A percentile compares a stretch with the other conserved stretches of the same genome.
Conservation (phyloP, 2,329 filamentous ascomycete genomes). For the Colletotrichum sp. region DNA sequence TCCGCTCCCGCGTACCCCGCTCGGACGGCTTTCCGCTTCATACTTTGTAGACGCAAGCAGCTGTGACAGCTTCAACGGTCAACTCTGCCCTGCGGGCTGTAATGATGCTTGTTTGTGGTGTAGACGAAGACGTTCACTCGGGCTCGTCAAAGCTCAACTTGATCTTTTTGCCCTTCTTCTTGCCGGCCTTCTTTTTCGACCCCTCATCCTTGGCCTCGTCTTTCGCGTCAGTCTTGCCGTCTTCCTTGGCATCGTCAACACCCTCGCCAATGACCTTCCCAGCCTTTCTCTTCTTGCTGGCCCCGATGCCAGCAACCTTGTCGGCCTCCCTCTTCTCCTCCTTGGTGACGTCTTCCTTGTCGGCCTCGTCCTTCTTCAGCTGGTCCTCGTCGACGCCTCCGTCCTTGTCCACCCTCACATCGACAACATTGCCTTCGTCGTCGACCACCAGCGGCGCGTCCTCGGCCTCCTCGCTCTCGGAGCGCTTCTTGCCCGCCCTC, state of each 20-base stretch:
- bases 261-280: constrained; percentile 52
- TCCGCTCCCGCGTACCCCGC: background rate
- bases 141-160: constrained; percentile 64
- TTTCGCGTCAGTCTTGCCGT: background rate
- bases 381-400: constrained; percentile 41
- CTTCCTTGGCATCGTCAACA: constrained; percentile 26
- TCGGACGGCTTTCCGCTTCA: background rate
- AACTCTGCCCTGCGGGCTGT: background rate
- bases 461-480: constrained; percentile 73
- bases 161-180: constrained; percentile 66
- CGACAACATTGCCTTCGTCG: constrained; percentile 70
- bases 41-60: background rate
- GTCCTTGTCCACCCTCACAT: constrained; percentile 50
- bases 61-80: background rate
- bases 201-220: background rate
- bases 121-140: constrained; percentile 11
- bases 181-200: constrained; percentile 26
- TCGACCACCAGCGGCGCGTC: constrained; percentile 79
- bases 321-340: constrained; percentile 35
- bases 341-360: constrained; percentile 24
- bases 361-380: constrained; percentile 30
- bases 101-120: background rate
- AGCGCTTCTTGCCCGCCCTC: constrained; percentile 57
- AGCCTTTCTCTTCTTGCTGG: constrained; percentile 59
- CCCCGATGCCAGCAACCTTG: constrained; percentile 46